Evolutionary conservation across 2,329 filamentous ascomycete genomes (phyloP).

Genomic region (Cladosporium sp.): DNA sequence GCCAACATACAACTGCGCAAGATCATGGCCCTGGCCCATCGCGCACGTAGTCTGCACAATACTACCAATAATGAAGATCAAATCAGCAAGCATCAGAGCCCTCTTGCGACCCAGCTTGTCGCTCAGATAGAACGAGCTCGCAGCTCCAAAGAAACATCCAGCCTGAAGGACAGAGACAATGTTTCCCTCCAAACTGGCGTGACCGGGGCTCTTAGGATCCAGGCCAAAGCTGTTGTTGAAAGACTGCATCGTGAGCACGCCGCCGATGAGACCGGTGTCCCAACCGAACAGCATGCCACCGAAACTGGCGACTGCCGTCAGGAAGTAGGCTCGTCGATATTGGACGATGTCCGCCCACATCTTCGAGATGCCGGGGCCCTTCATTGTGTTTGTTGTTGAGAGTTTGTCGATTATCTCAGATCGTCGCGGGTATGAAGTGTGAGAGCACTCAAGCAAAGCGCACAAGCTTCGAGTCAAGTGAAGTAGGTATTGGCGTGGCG

Average conservation of each 20-base stretch:
- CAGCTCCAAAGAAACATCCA: conserved; percentile 49
- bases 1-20: conserved; percentile 46
- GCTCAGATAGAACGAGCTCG: conserved; percentile 46
- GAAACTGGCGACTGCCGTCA: conserved; percentile 47
- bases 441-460: conserved; percentile 1
- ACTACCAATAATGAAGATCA: conserved; percentile 47
- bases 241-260: conserved; percentile 47
- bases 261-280: conserved; percentile 38
- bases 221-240: conserved; percentile 48
- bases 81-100: conserved; percentile 46
- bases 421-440: neutral
- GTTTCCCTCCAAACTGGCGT: conserved; percentile 46
- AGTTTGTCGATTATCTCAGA: neutral
- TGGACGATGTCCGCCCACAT: conserved; percentile 45
- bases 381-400: conserved; percentile 30
- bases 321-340: conserved; percentile 44
- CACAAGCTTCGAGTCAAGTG: conserved; percentile 9
- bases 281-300: conserved; percentile 35
- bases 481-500: conserved; percentile 15
- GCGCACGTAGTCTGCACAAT: conserved; percentile 45
- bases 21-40: conserved; percentile 35
- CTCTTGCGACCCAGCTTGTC: conserved; percentile 46
- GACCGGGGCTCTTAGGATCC: conserved; percentile 36
- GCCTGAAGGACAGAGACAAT: conserved; percentile 49
- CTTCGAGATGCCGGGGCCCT: conserved; percentile 36